Base-by-base conservation (phyloP, 495 filamentous ascomycete species). In the Hypoxylon intermedium region DNA sequence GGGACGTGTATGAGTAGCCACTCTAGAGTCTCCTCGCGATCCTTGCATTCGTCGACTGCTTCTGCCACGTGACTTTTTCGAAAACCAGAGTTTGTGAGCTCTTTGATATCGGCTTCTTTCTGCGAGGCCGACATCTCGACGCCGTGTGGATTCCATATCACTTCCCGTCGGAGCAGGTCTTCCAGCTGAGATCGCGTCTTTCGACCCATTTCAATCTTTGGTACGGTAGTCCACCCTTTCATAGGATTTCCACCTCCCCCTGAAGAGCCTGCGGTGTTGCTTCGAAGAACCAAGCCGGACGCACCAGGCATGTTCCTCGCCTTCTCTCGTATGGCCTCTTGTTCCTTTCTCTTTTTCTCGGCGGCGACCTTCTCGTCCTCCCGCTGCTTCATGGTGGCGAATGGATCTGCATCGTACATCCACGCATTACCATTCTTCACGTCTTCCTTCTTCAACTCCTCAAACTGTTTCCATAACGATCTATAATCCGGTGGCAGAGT, bases 361-460 rank as follows among this genome's bases (percentile, higher is more conserved):
- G 84, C 78, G 0, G 85, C 79, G 1, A 80, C 86, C 38, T 86
- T 86, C 12, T 86, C 88, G 58, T 89, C 87, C 21, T 96, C 90
- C 37, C 90, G 81, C 68, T 96, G 90, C 48, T 86, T 81, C 69
- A 87, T 79, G 3, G 90, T 87, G 34, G 85, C 74, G 74, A 98
- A 98, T 0, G 94, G 94, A 72, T 98, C 95, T 12, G 91, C 93
- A 61, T 95, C 92, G 67, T 98, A 98, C 83, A 96, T 87, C 92
- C 93, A 98, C 4, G 74, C 87, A 58, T 85, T 86, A 9, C 90
- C 92, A 47, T 87, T 84, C 60, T 83, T 86, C 9, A 88, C 77
- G 66, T 96, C 92, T 52, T 85, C 80, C 55, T 81, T 81, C 72
- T 95, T 97, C 55, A 97, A 72, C 2, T 84, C 82, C 40, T 87